Evolutionary conservation across 805 yeast genomes (phyloP), one percentile per base, ranked within the genome.

Genomic region (Metschnikowia santaceciliae): DNA sequence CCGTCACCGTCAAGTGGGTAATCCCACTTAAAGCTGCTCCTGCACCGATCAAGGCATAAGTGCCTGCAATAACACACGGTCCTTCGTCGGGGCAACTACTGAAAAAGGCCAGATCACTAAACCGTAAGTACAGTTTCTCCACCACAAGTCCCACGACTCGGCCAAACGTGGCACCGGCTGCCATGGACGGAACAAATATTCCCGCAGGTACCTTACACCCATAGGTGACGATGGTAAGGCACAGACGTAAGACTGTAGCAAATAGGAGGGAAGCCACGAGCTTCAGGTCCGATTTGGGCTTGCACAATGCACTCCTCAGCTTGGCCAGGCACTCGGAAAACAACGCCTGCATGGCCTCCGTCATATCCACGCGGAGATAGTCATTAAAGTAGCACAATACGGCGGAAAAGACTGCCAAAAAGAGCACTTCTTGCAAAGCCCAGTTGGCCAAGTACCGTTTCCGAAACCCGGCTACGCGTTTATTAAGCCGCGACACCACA

Each of bases 121-220:
- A 64, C 39, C 62, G 48, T 30, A 53, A 52, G 46, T 68, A 61
- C 20, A 71, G 48, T 6, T 69, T 55, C 55, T 88, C 87, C 52
- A 89, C 83, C 5, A 86, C 53, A 7, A 90, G 70, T 4, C 99
- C 97, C 11, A 94, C 60, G 0, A 91, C 86, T 47, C 97, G 77
- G 6, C 99, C 99, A 67, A 89, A 87, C 0, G 96, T 82, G 0
- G 98, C 97, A 20, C 99, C 99, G 1, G 90, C 87, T 0, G 96
- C 91, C 96, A 94, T 89, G 1, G 96, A 88, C 2, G 99, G 99
- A 48, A 94, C 96, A 69, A 94, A 86, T 5, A 92, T 89, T 14
- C 99, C 99, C n/a, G 97, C 96, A 0, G 99, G 99, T 0, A 92
- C 91, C 67, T 86, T 90, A 54, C 90, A 84, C 2, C 97, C 97